Evolutionary conservation across 2,329 filamentous ascomycete species (phyloP), one percentile per base, ranked within the genome.

Genomic region (Dactylellina sp.): DNA sequence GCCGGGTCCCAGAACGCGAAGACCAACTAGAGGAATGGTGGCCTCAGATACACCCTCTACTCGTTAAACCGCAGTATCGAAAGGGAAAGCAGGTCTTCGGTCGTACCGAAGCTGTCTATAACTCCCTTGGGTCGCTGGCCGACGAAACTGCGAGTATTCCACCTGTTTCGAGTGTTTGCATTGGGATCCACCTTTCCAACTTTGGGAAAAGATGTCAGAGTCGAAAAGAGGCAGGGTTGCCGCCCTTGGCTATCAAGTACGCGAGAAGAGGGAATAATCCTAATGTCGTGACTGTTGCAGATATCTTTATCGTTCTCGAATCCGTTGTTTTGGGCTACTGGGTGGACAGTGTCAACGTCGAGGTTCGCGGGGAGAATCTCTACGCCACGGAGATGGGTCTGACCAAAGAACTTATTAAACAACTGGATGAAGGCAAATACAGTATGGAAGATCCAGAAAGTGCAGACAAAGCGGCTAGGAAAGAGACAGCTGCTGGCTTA

Each of bases 221-320:
- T 3, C 18, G 53, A 16, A 14, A 20, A 28, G 37, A 57, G 2
- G n/a, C 32, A 14, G 39, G 39, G 6, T 11, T 57, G 3, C 53
- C 53, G 25, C 53, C 12, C 18, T 35, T 57, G 14, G 6, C 53
- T 2, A 20, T 18, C 2, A 18, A 25, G 18, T 7, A 40, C 16
- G 7, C 4, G 7, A 35, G 53, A 16, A 42, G 39, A 16, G 37
- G 18, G 11, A 32, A 57, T 44, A 57, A 44, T 16, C 37, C 20
- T 4, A 44, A 57, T 20, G 37, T 42, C 11, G n/a, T 57, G 7
- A 57, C 53, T 11, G 53, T 57, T 12, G 22, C 9, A 2, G 53
- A 57, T n/a, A n/a, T 57, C 1, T 44, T 44, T 32, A 7, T 57
- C 14, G 39, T 57, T 18, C 39, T 57, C 7, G 18, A 57, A 20